A percentile compares a stretch with the other conserved stretches of the same genome.
Conservation (phyloP, 2,329 filamentous ascomycete genomes). For the Aspergillus phoenicis region DNA sequence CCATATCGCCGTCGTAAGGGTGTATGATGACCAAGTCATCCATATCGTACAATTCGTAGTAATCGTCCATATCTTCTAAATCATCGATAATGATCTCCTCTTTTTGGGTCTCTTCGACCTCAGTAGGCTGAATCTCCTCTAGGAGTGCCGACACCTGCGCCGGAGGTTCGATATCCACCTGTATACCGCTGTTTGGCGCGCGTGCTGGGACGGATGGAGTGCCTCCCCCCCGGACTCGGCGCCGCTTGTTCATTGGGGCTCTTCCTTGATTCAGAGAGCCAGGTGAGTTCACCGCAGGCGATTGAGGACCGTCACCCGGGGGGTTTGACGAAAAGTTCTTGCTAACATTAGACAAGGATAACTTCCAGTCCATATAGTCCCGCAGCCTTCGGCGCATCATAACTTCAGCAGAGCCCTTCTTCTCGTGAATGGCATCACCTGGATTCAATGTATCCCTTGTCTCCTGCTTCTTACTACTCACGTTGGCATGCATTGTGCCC, state of each 20-base stretch:
- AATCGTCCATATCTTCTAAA: constrained; percentile 87
- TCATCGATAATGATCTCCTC: constrained; percentile 70
- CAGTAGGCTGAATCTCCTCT: constrained; percentile 79
- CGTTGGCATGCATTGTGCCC: constrained; percentile 80
- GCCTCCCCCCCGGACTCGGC: constrained; percentile 80
- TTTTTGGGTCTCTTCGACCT: constrained; percentile 74
- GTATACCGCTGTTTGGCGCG: constrained; percentile 72
- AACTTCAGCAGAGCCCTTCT: constrained; percentile 72
- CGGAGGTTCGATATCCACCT: constrained; percentile 75
- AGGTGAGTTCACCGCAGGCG: constrained; percentile 26
- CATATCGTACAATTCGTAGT: constrained; percentile 89
- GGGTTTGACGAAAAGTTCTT: constrained; percentile 41
- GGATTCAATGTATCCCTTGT: constrained; percentile 52
- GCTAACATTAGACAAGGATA: constrained; percentile 83
- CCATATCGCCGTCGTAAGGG: constrained; percentile 91
- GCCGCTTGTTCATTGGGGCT: constrained; percentile 79
- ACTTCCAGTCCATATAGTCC: constrained; percentile 88
- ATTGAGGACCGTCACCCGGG: constrained; percentile 25
- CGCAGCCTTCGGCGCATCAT: constrained; percentile 90
- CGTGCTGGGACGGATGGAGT: constrained; percentile 61
- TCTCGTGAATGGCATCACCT: constrained; percentile 55
- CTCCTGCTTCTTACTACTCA: constrained; percentile 40
- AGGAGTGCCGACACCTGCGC: constrained; percentile 79
- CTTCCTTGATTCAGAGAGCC: constrained; percentile 49
- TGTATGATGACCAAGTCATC: constrained; percentile 85